These are phyloP conservation scores for Teunomyces kruisii DNA, from an alignment of 805 yeast species.

Conservation along the genomic window DNA sequence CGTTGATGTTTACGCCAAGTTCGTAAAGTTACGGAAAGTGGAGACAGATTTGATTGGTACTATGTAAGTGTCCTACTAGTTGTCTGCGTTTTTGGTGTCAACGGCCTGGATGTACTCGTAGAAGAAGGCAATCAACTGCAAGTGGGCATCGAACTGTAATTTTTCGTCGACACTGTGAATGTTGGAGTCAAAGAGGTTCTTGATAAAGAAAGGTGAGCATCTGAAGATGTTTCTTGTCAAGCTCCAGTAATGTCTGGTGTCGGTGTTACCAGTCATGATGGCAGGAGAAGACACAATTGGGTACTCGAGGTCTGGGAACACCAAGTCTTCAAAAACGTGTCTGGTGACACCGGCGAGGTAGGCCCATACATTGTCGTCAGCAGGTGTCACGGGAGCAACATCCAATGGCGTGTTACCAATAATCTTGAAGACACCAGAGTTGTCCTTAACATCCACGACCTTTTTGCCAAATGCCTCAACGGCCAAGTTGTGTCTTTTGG, in stretches of 20 bases:
- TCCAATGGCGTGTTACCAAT: conserved; percentile 25
- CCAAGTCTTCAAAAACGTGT: conserved; percentile 59
- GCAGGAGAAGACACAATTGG: conserved; percentile 46
- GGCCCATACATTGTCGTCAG: conserved; percentile 17
- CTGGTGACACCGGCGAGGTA: conserved; percentile 62
- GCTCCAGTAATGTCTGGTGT: conserved; percentile 59
- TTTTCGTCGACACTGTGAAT: conserved; percentile 40
- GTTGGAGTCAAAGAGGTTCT: conserved; percentile 18
- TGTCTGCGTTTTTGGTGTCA: neutral
- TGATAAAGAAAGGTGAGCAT: conserved; percentile 28
- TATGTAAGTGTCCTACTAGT: neutral
- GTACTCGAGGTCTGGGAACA: conserved; percentile 30
- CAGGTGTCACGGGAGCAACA: conserved; percentile 49
- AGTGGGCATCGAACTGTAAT: conserved; percentile 30
- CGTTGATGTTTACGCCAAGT: no score
- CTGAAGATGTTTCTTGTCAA: conserved; percentile 56
- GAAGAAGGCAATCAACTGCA: conserved; percentile 35
- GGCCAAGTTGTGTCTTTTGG: conserved; percentile 27
- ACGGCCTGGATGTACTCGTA: conserved; percentile 23
- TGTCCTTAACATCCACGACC: conserved; percentile 11
- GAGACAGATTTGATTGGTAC: neutral
- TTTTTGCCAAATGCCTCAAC: conserved; percentile 22
- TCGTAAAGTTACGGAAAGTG: no score
- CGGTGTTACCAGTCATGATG: conserved; percentile 60
- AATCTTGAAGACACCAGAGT: conserved; percentile 17